Percentiles rank a stretch among this genome's conserved stretches.
Conservation (phyloP, 1,284 basidiomycete species). For the Pisolithus thermaeus region DNA sequence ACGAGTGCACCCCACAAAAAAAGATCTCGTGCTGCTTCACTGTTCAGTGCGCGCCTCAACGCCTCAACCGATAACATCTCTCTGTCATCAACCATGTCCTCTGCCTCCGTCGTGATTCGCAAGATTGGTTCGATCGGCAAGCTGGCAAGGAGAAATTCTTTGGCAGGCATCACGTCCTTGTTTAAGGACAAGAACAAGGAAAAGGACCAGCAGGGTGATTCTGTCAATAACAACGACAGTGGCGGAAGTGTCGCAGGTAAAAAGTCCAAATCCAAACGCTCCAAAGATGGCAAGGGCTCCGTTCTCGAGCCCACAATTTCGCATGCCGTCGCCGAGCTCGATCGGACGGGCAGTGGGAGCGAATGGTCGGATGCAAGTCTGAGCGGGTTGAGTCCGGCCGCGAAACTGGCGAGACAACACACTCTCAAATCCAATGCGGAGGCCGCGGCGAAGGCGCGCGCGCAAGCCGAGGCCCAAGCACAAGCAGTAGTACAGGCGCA, state of each 20-base stretch:
- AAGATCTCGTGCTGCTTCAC: constrained; percentile 57
- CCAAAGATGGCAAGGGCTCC: constrained; percentile 52
- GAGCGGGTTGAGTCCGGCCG: constrained; percentile 86
- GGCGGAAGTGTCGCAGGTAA: constrained; percentile 33
- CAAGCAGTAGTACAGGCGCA: constrained; percentile 40
- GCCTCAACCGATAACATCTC: constrained; percentile 97
- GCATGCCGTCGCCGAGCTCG: constrained; percentile 82
- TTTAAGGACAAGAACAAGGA: constrained; percentile 86
- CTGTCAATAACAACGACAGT: constrained; percentile 23
- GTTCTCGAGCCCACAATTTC: constrained; percentile 74
- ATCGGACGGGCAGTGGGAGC: constrained; percentile 45
- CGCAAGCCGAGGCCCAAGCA: constrained; percentile 46
- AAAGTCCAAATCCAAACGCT: constrained; percentile 39
- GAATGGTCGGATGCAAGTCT: constrained; percentile 55
- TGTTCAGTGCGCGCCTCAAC: constrained; percentile 91
- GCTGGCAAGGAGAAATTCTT: constrained; percentile 83
- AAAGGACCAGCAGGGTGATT: constrained; percentile 40
- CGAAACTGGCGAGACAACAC: constrained; percentile 86
- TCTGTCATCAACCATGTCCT: constrained; percentile 92
- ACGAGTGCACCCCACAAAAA: constrained; percentile 49
- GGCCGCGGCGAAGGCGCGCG: constrained; percentile 57
- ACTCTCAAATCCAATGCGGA: constrained; percentile 81
- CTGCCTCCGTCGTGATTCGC: constrained; percentile 95
- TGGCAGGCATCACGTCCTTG: constrained; percentile 89
- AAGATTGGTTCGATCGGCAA: constrained; percentile 93